Base-by-base conservation (phyloP, 352 stramenopile genomes). In the Phytophthora nicotianae region DNA sequence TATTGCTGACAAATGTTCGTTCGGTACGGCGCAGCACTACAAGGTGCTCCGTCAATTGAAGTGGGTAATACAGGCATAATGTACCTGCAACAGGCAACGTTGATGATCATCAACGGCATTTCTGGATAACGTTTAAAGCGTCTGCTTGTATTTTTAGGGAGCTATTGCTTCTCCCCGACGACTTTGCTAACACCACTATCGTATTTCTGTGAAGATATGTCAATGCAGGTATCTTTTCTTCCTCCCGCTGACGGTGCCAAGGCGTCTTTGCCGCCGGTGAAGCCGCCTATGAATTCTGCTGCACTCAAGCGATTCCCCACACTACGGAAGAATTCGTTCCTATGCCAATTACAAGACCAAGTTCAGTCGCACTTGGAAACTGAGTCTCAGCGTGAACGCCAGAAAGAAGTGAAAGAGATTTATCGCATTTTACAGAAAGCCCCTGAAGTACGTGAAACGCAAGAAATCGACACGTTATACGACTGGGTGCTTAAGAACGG, bases 401-500 rank as follows among this genome's bases (percentile, higher is more conserved):
- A 79, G 21, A 62, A 74, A 35, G 75, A 92, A 55, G 72, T 87
- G 32, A 51, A 62, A 17, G 50, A 65, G n/a, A 79, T 92, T 51
- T 80, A 83, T 49, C 69, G 74, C 40, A 83, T 90, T 35, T 55
- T 92, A 8, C 48, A 79, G 29, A 78, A 73, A 38, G 29, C 65
- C 0, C 72, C 80, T 0, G 81, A 90, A 47, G 42, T 54, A 38
- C 67, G 81, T 19, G 79, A 88, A 19, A 50, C 70, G 0, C 43
- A 66, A 20, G 83, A 94, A n/a, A 82, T 94, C 29, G 86, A 94
- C 56, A 78, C 59, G 19, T 61, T 94, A 14, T 93, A 91, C 62
- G 82, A 93, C 11, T 94, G 81, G 73, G 86, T 91, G 21, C 66
- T 91, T 53, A 75, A 80, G 35, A 94, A 94, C 42, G 83, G 80